phyloP scores from a whole-genome alignment of 345 rosid genomes.

The Ceriops tagal region DNA sequence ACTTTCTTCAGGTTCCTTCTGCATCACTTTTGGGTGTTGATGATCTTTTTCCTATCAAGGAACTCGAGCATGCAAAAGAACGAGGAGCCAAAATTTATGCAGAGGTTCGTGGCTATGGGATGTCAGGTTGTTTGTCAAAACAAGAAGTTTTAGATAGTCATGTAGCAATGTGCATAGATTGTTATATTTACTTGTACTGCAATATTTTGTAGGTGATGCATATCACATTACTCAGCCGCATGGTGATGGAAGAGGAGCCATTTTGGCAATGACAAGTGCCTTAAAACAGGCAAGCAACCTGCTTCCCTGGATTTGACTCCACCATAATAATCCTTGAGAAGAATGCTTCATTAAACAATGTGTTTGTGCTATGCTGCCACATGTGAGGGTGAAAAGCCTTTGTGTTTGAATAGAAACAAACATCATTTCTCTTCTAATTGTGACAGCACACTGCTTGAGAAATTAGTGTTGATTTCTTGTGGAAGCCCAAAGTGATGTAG shows the following conservation, averaged over 20 bases:
- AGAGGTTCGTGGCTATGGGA: slow-evolving; percentile 93
- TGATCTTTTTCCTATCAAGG: slow-evolving; percentile 37
- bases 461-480: slow-evolving; percentile 7
- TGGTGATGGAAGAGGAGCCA: slow-evolving; percentile 84
- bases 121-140: slow-evolving; percentile 65
- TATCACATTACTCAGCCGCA: slow-evolving; percentile 93
- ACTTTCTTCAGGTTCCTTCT: slow-evolving; percentile 2
- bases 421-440: slow-evolving; percentile 2
- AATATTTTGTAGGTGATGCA: slow-evolving; percentile 68
- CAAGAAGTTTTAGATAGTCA: not conserved
- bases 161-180: not conserved
- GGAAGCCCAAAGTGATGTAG: slow-evolving; percentile 16
- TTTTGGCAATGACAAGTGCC: slow-evolving; percentile 85
- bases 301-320: not conserved
- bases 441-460: not conserved
- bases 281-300: slow-evolving; percentile 53
- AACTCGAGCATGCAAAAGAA: slow-evolving; percentile 85
- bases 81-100: slow-evolving; percentile 90
- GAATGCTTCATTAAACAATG: not conserved
- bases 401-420: slow-evolving; percentile 4
- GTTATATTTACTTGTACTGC: slow-evolving; percentile 13
- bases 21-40: slow-evolving; percentile 8
- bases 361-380: not conserved
- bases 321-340: slow-evolving; percentile 2
- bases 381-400: slow-evolving; percentile 1